These are phyloP conservation scores for Globisporangium alternatum DNA, from an alignment of 352 stramenopile species.

Conservation along the genomic window DNA sequence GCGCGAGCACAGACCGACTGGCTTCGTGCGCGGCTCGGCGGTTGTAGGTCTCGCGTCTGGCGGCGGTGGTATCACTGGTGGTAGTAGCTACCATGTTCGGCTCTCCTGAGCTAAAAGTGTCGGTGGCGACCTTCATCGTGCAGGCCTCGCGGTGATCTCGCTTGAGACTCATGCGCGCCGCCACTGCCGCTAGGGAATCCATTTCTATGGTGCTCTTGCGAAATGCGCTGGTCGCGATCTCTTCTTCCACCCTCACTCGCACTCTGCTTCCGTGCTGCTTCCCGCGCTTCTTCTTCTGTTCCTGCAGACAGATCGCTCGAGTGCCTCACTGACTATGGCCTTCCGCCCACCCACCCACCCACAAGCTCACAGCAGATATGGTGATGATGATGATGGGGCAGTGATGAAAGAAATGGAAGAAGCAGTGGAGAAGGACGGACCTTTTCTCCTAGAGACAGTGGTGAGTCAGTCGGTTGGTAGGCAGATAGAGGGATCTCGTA, in stretches of 20 bases:
- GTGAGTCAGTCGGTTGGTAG: background rate
- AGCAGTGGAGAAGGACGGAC: background rate
- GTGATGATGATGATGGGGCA: background rate
- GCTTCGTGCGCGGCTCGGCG: background rate
- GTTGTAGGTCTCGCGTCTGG: background rate
- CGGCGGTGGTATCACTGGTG: background rate
- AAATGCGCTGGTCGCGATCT: constrained; percentile 1
- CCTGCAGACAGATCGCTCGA: background rate
- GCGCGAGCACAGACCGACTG: constrained; percentile 2
- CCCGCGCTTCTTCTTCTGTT: constrained; percentile 2
- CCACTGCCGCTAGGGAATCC: background rate
- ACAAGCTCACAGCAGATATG: background rate
- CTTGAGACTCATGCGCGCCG: background rate
- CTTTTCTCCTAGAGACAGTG: background rate
- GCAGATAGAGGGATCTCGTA: background rate
- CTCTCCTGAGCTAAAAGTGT: background rate
- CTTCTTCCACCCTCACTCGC: background rate
- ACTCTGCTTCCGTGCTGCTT: background rate
- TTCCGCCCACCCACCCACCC: background rate
- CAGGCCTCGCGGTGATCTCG: constrained; percentile 1
- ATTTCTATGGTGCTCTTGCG: background rate
- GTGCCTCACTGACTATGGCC: background rate
- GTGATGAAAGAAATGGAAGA: constrained; percentile 9
- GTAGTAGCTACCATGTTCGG: background rate
- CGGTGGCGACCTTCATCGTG: background rate